Base-by-base conservation (phyloP, 75 land plant genomes). In the Cunninghamia lanceolata region DNA sequence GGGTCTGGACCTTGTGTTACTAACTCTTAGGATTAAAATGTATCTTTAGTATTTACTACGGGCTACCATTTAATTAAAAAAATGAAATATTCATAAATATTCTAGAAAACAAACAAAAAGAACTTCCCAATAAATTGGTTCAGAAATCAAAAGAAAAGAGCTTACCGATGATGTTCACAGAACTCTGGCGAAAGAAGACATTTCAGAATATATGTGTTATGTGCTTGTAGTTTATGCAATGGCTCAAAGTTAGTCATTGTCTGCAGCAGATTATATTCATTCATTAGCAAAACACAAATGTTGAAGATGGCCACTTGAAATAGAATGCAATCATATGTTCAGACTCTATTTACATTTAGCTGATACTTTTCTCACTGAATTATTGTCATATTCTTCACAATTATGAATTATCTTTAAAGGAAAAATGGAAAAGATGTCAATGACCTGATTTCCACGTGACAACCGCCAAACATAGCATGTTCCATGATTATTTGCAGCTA, bases 201-300 rank as follows among this genome's bases (percentile, higher is more conserved):
- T 85, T 98, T 98, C 35, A 98, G 91, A 16, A 98, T 97, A 85
- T 96, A 98, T 46, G 88, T 91, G 85, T 94, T 86, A 86, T 98
- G 99, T 74, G 99, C 99, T 89, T 98, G 94, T 30, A 98, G 93
- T 85, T 93, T 98, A 82, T 98, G 99, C 71, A 96, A 90, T 3
- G 99, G 99, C 87, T 98, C 97, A 87, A 98, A 98, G 86, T 96
- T 96, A n/a, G 99, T 95, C 97, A 98, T 96, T 42, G 99, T 96
- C 99, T 98, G 90, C 85, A 90, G 36, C 39, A 63, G 17, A 80
- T 63, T 13, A 70, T 47, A 42, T n/a, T 59, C 47, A 85, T 75
- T 70, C 16, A n/a, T 56, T 17, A 84, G 19, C 40, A 36, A 34
- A 56, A 30, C 25, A 74, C 16, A 74, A 36, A 11, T 73, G 83